Base-by-base conservation (phyloP, 2,329 filamentous ascomycete species). In the Fusarium duplospermum region DNA sequence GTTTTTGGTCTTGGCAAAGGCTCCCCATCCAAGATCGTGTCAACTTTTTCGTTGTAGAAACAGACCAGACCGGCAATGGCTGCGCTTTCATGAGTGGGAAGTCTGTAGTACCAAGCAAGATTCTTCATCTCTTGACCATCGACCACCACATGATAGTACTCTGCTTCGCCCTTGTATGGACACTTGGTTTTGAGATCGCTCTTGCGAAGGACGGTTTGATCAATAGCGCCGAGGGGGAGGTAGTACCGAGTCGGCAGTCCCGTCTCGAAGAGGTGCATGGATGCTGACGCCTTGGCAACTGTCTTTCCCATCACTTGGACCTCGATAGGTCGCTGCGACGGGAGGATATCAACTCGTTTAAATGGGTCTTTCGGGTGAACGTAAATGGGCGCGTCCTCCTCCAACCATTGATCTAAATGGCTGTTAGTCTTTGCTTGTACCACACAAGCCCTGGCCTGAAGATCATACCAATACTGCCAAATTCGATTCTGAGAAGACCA, bases 41-140 rank as follows among this genome's bases (percentile, higher is more conserved):
- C 89, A 2, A 93, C 89, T 80, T 90, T 91, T 79, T 93, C 91
- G 71, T 93, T 92, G 72, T 92, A 93, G 69, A 93, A 93, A 76
- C 90, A 92, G 62, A 91, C 56, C 56, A 85, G 78, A 2, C 90
- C 90, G 2, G 87, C 87, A 68, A 93, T 83, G 3, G 80, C 81
- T 3, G 85, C 86, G 64, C 88, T 88, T 80, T 93, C 91, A 0
- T 83, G 75, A 0, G 87, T 89, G 4, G 91, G 90, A 13, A 85
- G 84, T 18, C 82, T 82, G 65, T 93, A 93, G 67, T 87, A 92
- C 91, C 91, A 93, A 1, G 91, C 85, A 4, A 90, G 63, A 75
- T 92, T 87, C 71, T 85, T 82, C 35, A 84, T 81, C 64, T 81
- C 77, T 24, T 84, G 80, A 0, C 83, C 87, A 6, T 84, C 80